Base-by-base conservation (phyloP, 2,329 filamentous ascomycete genomes). In the Dryadomyces sulphureus region DNA sequence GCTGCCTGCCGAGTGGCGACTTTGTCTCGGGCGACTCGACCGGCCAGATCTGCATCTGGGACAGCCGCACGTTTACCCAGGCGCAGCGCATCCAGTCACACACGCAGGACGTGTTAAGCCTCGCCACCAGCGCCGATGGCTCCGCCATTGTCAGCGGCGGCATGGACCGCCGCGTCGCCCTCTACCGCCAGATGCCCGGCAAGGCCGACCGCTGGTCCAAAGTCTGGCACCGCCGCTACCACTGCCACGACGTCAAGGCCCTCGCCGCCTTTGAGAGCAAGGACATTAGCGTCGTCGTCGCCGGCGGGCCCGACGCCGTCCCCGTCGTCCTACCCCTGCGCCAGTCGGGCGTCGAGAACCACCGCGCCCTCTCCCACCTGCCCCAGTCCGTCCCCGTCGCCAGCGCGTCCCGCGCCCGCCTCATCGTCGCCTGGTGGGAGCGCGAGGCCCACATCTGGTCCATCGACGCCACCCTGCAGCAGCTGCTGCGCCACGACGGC, bases 21-120 rank as follows among this genome's bases (percentile, higher is more conserved):
- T 92, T 98, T 50, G 81, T 96, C 12, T 94, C 89, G 2, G 92
- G 87, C 43, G 92, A 98, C 60, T 96, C 92, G 3, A 89, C 88
- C 5, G 92, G 92, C 27, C 88, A 96, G 59, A 73, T 98, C 36
- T 81, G 86, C 53, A 85, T 96, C 58, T 98, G 89, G 83, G 87
- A 94, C 59, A 86, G 87, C 47, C 89, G 84, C 65, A 94, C 86
- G 45, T 94, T 90, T 61, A 89, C 88, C 5, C 78, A 94, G 55
- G 73, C 79, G 32, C 92, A 98, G 59, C 75, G 89, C 43, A 77
- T 98, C 46, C 81, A 88, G 57, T 80, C 82, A 22, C 92, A 98
- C 59, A 80, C 86, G 53, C 86, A 90, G 39, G 92, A 98, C 63
- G 81, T 94, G 5, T 70, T 98, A 49, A 90, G 89, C 58, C 70